phyloP scores from a whole-genome alignment of 2,329 filamentous ascomycete genomes.

The Chalara sp. region DNA sequence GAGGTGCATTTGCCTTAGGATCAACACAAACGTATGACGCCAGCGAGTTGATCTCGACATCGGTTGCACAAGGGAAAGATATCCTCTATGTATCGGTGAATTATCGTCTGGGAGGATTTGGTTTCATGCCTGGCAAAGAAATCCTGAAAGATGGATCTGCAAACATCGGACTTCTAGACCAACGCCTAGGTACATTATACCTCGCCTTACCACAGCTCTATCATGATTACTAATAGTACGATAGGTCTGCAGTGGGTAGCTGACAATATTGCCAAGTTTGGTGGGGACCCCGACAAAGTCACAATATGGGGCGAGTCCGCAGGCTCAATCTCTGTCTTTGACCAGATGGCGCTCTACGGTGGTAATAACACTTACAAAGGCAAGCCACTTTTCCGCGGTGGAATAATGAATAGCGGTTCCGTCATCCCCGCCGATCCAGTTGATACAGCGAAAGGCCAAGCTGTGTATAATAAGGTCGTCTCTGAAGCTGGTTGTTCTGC shows the following conservation, averaged over 20 bases:
- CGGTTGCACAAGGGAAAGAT: conserved; percentile 45
- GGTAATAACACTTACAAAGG: conserved; percentile 70
- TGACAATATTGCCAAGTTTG: conserved; percentile 69
- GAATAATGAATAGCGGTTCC: conserved; percentile 70
- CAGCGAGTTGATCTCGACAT: conserved; percentile 36
- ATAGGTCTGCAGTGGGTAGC: conserved; percentile 62
- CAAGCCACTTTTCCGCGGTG: conserved; percentile 65
- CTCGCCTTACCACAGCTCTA: too few species aligned
- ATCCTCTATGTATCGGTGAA: conserved; percentile 72
- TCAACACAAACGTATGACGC: conserved; percentile 45
- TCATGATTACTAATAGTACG: neutral
- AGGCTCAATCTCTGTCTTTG: conserved; percentile 64
- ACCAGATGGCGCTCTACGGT: conserved; percentile 69
- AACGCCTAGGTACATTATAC: conserved; percentile 44
- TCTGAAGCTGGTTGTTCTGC: conserved; percentile 52
- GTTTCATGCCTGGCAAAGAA: conserved; percentile 63
- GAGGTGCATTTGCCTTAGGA: conserved; percentile 54
- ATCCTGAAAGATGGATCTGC: conserved; percentile 57
- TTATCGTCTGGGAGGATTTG: conserved; percentile 68
- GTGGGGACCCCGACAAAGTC: conserved; percentile 70
- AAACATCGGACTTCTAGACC: conserved; percentile 67
- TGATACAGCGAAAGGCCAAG: conserved; percentile 59
- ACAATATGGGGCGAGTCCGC: conserved; percentile 71
- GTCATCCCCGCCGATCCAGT: conserved; percentile 54
- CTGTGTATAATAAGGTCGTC: conserved; percentile 55